Evolutionary conservation across 345 rosid genomes (phyloP), one percentile per base, ranked within the genome.

Genomic region (Crucihimalaya himalaica): DNA sequence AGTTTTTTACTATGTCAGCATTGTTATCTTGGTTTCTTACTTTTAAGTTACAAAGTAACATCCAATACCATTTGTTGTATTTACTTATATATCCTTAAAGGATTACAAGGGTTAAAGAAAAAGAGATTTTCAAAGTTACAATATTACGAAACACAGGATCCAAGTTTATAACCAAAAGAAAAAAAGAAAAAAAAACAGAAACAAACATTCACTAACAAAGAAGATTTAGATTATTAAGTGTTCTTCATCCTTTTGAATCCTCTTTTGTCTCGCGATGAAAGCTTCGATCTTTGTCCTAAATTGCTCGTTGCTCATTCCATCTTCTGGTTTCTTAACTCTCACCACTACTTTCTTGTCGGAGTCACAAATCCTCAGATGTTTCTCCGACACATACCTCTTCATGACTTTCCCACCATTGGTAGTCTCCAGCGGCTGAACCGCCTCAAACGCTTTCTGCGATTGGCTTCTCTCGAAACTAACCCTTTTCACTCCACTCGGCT

Each of bases 261-360:
- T 88, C 83, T 88, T 89, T 66, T 88, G 97, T 76, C 92, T 84
- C 3, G 87, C 96, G 20, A 92, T 92, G 83, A 89, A 92, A 45
- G 88, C 84, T 72, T 92, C 97, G 11, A 89, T 63, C 45, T 76
- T 83, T 62, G 80, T 43, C 59, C 86, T 80, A 61, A 92, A 89
- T 58, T 92, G 96, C 19, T 92, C 96, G 34, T 72, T 89, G 80
- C 90, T 92, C 97, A 89, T 82, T 13, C 47, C 72, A 69, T 91
- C 93, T 74, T 81, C 86, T 13, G 79, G 79, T 66, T 59, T 81
- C 43, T 81, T 63, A 16, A 15, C 65, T 27, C 81, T 82, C 71
- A 40, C 68, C 31, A 50, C 21, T 50, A 50, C 60, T 55, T 47
- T 79, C 54, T 77, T 78, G 9, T 34, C 68, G 13, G 80, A 71